A percentile compares a stretch with the other conserved stretches of the same genome.
Evolutionary conservation across 805 yeast genomes (phyloP).

Genomic region (Torulaspora gathmanii): DNA sequence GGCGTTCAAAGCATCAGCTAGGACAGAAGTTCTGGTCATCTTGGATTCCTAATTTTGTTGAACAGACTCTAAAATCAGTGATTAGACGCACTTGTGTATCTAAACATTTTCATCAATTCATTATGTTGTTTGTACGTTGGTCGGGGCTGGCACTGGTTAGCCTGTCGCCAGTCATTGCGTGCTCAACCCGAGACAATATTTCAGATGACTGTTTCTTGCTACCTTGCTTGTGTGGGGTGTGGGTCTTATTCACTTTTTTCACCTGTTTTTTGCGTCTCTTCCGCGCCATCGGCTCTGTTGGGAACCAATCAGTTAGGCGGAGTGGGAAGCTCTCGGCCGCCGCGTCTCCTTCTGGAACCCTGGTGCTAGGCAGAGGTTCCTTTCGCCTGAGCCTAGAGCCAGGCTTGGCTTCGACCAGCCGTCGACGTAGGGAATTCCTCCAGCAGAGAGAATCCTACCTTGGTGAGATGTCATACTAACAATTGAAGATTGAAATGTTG

Average conservation of each 20-base stretch:
- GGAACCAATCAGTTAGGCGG: background rate
- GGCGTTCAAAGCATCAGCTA: constrained; percentile 97
- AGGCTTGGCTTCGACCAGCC: background rate
- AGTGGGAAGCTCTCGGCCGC: too few species aligned
- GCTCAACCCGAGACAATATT: constrained; percentile 4
- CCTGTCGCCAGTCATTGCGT: background rate
- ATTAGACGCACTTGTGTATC: too few species aligned
- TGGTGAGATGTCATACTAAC: constrained; percentile 1
- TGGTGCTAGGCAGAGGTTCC: background rate
- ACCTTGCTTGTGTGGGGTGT: constrained; percentile 3
- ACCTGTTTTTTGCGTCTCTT: background rate
- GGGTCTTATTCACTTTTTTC: constrained; percentile 2
- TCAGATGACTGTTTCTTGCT: constrained; percentile 14
- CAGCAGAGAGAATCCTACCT: background rate
- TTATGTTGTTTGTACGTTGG: too few species aligned
- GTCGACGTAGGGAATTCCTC: too few species aligned
- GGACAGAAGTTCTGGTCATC: constrained; percentile 97
- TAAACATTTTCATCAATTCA: too few species aligned
- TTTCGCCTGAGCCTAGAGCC: background rate
- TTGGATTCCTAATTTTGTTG: constrained; percentile 26
- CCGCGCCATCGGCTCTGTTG: background rate
- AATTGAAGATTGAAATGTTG: background rate
- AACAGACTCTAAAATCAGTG: background rate
- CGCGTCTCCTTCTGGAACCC: background rate
- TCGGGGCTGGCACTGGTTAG: too few species aligned